Conservation (phyloP, 176 grass and related monocot species). For the Carex pumila region DNA sequence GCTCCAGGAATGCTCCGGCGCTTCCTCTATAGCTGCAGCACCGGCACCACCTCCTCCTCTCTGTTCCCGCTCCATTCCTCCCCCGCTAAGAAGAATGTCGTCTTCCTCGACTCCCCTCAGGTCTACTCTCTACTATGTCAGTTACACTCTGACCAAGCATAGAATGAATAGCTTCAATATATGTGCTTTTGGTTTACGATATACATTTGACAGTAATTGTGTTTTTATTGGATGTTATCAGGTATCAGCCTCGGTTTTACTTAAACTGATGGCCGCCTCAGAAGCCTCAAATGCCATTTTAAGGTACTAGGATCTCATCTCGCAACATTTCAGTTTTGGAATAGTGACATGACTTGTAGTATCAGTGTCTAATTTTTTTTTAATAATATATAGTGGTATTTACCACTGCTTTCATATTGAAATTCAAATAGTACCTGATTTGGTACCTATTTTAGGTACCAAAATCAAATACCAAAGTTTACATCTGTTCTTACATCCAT, state of each 20-base stretch:
- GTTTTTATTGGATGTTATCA: not conserved
- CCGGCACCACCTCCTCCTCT: not conserved
- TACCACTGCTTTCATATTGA: no score
- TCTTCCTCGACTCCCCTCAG: conserved; percentile 66
- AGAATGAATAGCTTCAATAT: no score
- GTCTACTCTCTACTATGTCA: not conserved
- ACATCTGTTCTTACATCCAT: no score
- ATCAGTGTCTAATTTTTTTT: not conserved
- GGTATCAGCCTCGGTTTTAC: conserved; percentile 69
- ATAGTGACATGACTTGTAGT: not conserved
- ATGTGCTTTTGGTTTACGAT: no score
- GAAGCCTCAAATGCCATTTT: conserved; percentile 39
- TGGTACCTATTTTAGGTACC: no score
- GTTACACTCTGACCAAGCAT: no score
- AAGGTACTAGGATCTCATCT: conserved; percentile 13
- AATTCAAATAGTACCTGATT: no score
- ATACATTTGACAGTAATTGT: no score
- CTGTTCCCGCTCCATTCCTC: not conserved
- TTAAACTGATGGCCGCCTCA: conserved; percentile 46
- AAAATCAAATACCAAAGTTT: no score
- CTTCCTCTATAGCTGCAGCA: conserved; percentile 34
- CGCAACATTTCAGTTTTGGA: no score
- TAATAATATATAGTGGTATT: no score
- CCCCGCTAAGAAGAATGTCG: conserved; percentile 37
- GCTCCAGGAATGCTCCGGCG: conserved; percentile 28